Conservation (phyloP, 2,329 filamentous ascomycete genomes). For the Dryadomyces sulphureus region DNA sequence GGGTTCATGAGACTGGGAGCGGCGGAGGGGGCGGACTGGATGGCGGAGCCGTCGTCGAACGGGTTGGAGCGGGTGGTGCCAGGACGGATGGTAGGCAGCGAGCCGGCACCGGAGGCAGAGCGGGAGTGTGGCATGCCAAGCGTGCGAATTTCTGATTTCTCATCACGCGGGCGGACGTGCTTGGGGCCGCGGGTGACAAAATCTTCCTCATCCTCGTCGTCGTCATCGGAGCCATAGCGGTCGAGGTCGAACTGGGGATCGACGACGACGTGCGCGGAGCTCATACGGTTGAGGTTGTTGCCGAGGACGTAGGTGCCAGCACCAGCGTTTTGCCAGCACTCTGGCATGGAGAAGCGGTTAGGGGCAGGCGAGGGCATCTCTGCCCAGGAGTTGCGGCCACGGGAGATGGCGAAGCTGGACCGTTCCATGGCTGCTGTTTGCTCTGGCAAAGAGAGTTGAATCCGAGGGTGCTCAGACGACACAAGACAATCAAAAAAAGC, state of each 20-base stretch:
- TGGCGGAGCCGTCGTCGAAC: neutral
- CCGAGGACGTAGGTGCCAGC: neutral
- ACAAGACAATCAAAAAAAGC: too few relatives aligned
- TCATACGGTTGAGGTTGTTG: neutral
- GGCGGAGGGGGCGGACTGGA: neutral
- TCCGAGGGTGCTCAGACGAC: too few relatives aligned
- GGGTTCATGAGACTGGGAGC: neutral
- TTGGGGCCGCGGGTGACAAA: neutral
- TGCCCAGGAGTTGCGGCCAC: neutral
- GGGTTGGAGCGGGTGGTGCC: neutral
- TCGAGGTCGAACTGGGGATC: neutral
- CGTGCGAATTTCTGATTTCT: neutral
- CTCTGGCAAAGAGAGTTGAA: too few relatives aligned
- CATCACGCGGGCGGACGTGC: neutral
- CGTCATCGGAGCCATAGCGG: neutral
- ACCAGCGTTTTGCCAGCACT: neutral
- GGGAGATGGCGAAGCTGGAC: neutral
- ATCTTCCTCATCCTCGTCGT: neutral
- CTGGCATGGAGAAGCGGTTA: neutral
- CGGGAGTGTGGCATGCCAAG: neutral
- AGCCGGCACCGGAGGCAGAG: neutral
- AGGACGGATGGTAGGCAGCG: neutral
- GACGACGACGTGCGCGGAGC: neutral
- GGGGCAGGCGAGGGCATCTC: neutral
- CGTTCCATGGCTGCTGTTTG: neutral